Conservation (phyloP, 129 eudicot species). For the Lactuca saligna region DNA sequence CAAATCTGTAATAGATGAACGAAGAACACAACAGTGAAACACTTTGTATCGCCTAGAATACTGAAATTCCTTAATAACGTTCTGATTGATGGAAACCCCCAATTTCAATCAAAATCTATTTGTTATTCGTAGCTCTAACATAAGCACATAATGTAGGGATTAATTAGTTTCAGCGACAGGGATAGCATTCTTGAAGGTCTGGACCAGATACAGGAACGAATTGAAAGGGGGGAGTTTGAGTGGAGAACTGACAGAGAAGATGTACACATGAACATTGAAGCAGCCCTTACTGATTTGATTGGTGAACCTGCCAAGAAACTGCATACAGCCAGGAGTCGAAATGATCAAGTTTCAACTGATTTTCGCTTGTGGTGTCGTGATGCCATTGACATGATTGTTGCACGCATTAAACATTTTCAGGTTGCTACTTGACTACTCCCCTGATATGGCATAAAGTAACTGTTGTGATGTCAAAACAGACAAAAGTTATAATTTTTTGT, state of each 20-base stretch:
- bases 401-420: constrained; percentile 60
- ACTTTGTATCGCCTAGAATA: too few relatives aligned
- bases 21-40: too few relatives aligned
- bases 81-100: neutral
- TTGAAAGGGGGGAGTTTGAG: constrained; percentile 65
- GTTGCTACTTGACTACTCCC: constrained; percentile 28
- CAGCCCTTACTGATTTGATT: constrained; percentile 81
- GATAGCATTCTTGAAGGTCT: constrained; percentile 68
- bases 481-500: too few relatives aligned
- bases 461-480: too few relatives aligned
- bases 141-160: constrained; percentile 43
- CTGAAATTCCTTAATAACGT: neutral
- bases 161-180: constrained; percentile 57
- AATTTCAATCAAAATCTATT: neutral
- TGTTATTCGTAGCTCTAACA: neutral
- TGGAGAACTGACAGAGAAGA: constrained; percentile 93
- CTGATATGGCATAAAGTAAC: neutral
- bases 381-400: constrained; percentile 54
- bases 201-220: constrained; percentile 61
- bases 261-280: constrained; percentile 93
- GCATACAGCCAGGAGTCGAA: constrained; percentile 84
- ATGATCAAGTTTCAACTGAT: constrained; percentile 87
- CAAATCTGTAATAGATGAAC: too few relatives aligned
- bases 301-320: constrained; percentile 94
- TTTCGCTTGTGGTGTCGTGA: constrained; percentile 93